Percentiles rank a stretch among this genome's conserved stretches.
phyloP scores from a whole-genome alignment of 2,329 filamentous ascomycete genomes.

The Alternaria tenuissima region DNA sequence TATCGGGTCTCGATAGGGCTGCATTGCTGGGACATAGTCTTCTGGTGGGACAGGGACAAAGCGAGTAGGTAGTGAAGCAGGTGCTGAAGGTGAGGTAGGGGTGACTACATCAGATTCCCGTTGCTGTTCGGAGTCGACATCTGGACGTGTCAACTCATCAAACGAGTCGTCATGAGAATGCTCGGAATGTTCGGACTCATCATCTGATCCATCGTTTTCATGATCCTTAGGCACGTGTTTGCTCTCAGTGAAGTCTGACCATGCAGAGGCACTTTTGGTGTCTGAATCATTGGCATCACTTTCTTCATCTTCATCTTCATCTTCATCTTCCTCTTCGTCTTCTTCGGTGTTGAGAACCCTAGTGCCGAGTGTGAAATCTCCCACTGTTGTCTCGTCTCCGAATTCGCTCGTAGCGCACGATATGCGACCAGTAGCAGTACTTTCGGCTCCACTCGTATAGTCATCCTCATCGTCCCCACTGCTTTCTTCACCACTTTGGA shows the following conservation, averaged over 20 bases:
- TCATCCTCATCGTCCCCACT: slow-evolving; percentile 70
- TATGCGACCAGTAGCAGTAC: slow-evolving; percentile 78
- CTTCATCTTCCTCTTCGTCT: no score
- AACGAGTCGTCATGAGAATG: slow-evolving; percentile 48
- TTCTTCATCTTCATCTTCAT: slow-evolving; percentile 33
- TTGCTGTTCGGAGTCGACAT: slow-evolving; percentile 39
- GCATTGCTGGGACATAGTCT: slow-evolving; percentile 81
- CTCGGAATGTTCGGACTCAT: slow-evolving; percentile 44
- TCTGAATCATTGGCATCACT: slow-evolving; percentile 48
- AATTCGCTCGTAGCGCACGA: slow-evolving; percentile 70
- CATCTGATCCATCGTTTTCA: slow-evolving; percentile 46
- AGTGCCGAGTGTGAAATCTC: slow-evolving; percentile 58
- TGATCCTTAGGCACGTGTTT: slow-evolving; percentile 69
- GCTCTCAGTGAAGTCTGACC: slow-evolving; percentile 84
- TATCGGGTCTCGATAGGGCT: slow-evolving; percentile 80
- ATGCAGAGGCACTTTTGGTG: slow-evolving; percentile 70
- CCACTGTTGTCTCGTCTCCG: slow-evolving; percentile 65
- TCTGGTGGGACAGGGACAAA: slow-evolving; percentile 85
- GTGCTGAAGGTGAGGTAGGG: slow-evolving; percentile 55
- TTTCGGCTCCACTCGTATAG: slow-evolving; percentile 87
- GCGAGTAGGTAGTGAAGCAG: slow-evolving; percentile 58
- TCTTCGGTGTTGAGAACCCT: slow-evolving; percentile 46
- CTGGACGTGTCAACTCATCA: slow-evolving; percentile 42
- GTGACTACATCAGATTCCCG: slow-evolving; percentile 55
- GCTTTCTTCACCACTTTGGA: slow-evolving; percentile 71